Base-by-base conservation (phyloP, 164 flowering plant species). In the Vitis rupestris region DNA sequence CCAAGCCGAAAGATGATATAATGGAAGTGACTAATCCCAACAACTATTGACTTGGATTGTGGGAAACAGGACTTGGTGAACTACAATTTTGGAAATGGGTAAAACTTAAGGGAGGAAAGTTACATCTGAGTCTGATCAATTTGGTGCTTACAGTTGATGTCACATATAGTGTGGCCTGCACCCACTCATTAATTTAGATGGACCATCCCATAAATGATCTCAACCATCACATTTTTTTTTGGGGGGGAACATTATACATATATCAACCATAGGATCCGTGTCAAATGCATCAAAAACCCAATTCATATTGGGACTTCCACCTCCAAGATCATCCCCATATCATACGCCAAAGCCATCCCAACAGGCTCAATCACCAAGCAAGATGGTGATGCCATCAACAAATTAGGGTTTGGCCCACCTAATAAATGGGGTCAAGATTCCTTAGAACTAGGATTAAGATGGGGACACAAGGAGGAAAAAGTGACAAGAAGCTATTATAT, bases 41-140 rank as follows among this genome's bases (percentile, higher is more conserved):
- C 49, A 6, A 61, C 50, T 61, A 1, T 13, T 61, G 15, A 14
- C 9, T 10, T n/a, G 6, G 30, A 37, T 37, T 12, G 10, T 7
- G 17, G n/a, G 31, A 15, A 61, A 2, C 3, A 61, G 11, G n/a
- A 61, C 14, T 27, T 29, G 16, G 48, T n/a, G 13, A 37, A 8
- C 16, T 27, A 29, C 56, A 50, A 19, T 55, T 30, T 54, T 10
- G 27, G 69, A 57, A 47, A 12, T n/a, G 37, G 48, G 65, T 72
- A 12, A 44, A 71, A 59, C 10, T 49, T 29, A 48, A 13, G 55
- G 14, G 44, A 37, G 31, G 47, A 72, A 61, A 72, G 75, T 37
- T 44, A 27, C 9, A 44, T 53, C 59, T 59, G 65, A 72, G 65
- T 59, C 58, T 3, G 2, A 53, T 49, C 17, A 27, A 50, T 27